A percentile compares a stretch with the other conserved stretches of the same genome.
These are phyloP conservation scores for Podosphaera xanthii DNA, from an alignment of 2,329 filamentous ascomycete genomes.

Conservation along the genomic window DNA sequence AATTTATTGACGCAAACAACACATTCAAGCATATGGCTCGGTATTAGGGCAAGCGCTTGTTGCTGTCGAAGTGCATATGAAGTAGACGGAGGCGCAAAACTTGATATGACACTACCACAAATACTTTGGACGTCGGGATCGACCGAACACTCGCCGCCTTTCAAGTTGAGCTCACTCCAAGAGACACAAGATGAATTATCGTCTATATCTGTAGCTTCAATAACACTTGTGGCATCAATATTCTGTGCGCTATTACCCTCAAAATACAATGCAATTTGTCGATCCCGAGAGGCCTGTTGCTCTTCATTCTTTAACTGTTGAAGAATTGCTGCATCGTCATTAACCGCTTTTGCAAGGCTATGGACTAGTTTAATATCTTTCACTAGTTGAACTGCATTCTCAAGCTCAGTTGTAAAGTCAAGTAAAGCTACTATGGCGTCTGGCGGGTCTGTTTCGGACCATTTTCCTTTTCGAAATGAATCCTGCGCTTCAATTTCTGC, in stretches of 20 bases:
- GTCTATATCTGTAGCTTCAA: no score
- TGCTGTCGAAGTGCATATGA: no score
- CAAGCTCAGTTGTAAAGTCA: conserved; percentile 9
- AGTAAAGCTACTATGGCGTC: conserved; percentile 9
- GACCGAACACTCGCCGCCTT: no score
- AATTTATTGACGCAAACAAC: no score
- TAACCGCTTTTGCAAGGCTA: conserved; percentile 8
- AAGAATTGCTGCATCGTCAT: conserved; percentile 6
- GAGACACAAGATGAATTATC: no score
- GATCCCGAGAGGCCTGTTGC: conserved; percentile 5
- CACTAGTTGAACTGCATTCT: conserved; percentile 6
- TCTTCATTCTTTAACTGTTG: conserved; percentile 6
- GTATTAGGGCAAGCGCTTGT: no score
- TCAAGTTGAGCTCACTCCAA: conserved; percentile 4
- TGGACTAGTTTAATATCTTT: conserved; percentile 11
- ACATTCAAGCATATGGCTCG: no score
- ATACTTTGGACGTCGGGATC: no score
- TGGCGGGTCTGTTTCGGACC: conserved; percentile 7
- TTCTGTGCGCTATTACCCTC: conserved; percentile 4
- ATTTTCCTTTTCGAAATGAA: conserved; percentile 9
- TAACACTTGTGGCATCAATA: no score
- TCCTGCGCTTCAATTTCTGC: conserved; percentile 9
- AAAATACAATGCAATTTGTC: conserved; percentile 5
- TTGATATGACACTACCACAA: no score
- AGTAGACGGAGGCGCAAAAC: no score